Base-by-base conservation (phyloP, 345 rosid genomes). In the Arabis hirsuta region DNA sequence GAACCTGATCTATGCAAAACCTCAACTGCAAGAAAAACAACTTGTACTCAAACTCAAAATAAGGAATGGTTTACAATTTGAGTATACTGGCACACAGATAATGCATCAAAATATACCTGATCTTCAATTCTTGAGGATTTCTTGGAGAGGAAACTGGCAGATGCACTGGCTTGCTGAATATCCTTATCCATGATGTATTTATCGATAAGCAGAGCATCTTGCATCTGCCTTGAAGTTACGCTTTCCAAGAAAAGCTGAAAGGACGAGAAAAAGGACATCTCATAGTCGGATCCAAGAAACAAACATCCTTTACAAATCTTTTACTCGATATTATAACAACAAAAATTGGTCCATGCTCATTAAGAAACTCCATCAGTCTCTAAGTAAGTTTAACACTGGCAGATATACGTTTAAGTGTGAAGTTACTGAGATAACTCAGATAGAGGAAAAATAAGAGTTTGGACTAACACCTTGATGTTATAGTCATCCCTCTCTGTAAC, bases 401-500 rank as follows among this genome's bases (percentile, higher is more conserved):
- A 56, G 44, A 46, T 8, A 34, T 9, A 47, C 8, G 51, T 6
- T 29, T 34, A 34, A 34, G 38, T 24, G 32, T 7, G 8, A 47
- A 58, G 58, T 58, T 24, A 38, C 57, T 2, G 32, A 63, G 57
- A 39, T 4, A 9, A 31, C 22, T 50, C 36, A 57, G 48, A 46
- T n/a, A 52, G 41, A 44, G 63, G 32, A 55, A 73, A 54, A 65
- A 53, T 29, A 71, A 46, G 22, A 56, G 55, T 3, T 58, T 27
- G 38, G 54, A 76, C 13, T 29, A 71, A 76, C 62, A 94, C 98
- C 98, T 96, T 96, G 62, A 90, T 88, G 78, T 96, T 96, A 81
- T 96, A 96, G 76, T 92, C 99, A 86, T 96, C 98, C 67, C 97
- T 83, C 78, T 96, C 99, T 8, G 99, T 86, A 57, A 92, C 83